Evolutionary conservation across 306 rosid genomes (phyloP), one percentile per base, ranked within the genome.

Genomic region (Quercus alba): DNA sequence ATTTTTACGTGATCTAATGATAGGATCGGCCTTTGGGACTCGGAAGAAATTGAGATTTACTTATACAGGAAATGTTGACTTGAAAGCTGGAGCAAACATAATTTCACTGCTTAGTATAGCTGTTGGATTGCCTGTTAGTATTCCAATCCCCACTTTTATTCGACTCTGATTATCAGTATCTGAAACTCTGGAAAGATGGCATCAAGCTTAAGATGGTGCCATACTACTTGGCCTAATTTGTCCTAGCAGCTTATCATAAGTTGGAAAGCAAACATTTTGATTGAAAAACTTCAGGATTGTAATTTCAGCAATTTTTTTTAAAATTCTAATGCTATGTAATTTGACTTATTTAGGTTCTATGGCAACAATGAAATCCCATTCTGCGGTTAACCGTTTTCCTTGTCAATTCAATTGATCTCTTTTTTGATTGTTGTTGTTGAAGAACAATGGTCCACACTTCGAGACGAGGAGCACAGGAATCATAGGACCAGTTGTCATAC

Each of bases 371-470:
- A 28, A 5, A 14, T 63, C n/a, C 15, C 19, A 5, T 17, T 67
- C 23, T 67, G 72, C 3, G 0, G n/a, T 33, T 7, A 23, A 67
- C n/a, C 35, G 0, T 67, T 1, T 67, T 9, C 23, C 3, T 67
- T 18, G 41, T 30, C 41, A 64, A 20, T n/a, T 33, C 23, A 75
- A 33, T 51, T 59, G 64, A 72, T 20, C 25, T n/a, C 20, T 66
- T 70, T 70, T 75, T 52, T 15, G 35, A 6, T 69, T 59, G 49
- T 19, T 71, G 72, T n/a, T 68, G 17, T 74, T 72, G 74, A 75
- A 94, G 98, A 94, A 94, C 88, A 91, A 84, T 54, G 98, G 98
- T 72, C 12, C 77, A 15, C 98, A 89, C 70, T 94, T 86, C 46
- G 98, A 94, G 89, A 84, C 62, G 72, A 86, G 96, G 85, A 86